Percentiles rank a stretch among this genome's conserved stretches.
Evolutionary conservation across 352 stramenopile species (phyloP).

Genomic region (Pythium guiyangense): DNA sequence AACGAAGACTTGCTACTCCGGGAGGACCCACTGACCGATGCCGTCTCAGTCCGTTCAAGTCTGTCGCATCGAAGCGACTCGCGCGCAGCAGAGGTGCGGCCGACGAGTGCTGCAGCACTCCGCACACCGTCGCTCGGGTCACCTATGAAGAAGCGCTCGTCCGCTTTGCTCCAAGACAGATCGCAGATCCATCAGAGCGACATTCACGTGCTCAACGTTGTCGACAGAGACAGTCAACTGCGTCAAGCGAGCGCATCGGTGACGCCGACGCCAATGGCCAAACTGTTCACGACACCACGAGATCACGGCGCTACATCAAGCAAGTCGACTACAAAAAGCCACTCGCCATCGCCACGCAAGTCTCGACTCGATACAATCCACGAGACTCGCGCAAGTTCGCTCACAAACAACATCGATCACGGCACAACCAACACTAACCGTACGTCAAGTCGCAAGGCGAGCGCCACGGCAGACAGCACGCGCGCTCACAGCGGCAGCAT

Average conservation of each 20-base stretch:
- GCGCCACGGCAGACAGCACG: background rate
- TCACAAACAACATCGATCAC: no score
- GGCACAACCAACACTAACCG: background rate
- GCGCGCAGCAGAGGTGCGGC: background rate
- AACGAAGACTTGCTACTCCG: background rate
- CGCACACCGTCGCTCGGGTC: constrained; percentile 1
- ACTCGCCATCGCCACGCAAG: background rate
- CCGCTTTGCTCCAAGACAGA: background rate
- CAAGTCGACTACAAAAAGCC: no score
- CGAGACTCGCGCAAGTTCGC: no score
- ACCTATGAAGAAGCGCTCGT: background rate
- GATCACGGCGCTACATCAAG: background rate
- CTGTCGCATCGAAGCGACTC: background rate
- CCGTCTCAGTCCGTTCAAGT: background rate
- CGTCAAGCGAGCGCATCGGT: background rate
- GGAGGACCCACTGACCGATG: background rate
- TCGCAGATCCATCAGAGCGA: background rate
- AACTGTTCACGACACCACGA: constrained; percentile 1
- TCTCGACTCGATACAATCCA: background rate
- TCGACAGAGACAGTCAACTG: background rate
- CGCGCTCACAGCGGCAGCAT: no score
- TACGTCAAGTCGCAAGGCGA: background rate
- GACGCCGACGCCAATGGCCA: constrained; percentile 1
- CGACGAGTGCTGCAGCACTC: background rate
- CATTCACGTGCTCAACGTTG: constrained; percentile 1